These are phyloP conservation scores for Polygonum maritimum DNA, from an alignment of 148 eudicot species.

Conservation along the genomic window DNA sequence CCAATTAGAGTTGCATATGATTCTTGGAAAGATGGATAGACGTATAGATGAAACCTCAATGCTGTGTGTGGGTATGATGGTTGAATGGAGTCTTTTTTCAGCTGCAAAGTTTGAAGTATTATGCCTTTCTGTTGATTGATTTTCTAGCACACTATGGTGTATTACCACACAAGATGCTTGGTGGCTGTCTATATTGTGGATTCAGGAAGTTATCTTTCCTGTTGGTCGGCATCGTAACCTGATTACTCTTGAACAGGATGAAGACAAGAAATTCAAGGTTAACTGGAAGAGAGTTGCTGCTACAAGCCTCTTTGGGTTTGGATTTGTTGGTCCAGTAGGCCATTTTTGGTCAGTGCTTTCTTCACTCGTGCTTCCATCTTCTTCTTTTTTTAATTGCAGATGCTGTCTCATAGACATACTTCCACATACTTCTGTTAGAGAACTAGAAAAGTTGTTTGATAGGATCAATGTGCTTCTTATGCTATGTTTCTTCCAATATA, in stretches of 20 bases:
- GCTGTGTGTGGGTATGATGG: too few species aligned
- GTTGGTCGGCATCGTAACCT: background rate
- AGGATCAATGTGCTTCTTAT: background rate
- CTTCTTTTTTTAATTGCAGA: background rate
- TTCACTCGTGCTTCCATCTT: background rate
- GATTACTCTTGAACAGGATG: slow-evolving; percentile 28
- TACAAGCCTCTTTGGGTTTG: slow-evolving; percentile 88
- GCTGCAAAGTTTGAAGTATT: background rate
- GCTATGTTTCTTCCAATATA: background rate
- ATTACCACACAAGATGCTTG: background rate
- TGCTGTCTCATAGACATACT: background rate
- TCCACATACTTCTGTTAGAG: background rate
- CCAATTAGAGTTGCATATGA: background rate
- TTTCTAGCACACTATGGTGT: background rate
- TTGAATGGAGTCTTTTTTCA: background rate
- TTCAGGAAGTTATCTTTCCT: background rate
- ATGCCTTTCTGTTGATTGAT: background rate
- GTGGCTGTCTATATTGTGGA: background rate
- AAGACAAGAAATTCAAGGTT: slow-evolving; percentile 44
- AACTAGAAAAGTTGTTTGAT: background rate
- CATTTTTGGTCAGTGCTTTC: slow-evolving; percentile 74
- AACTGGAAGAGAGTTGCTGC: slow-evolving; percentile 93
- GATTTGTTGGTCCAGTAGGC: slow-evolving; percentile 92
- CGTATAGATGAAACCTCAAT: too few species aligned
- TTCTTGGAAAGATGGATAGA: background rate